Conservation (phyloP, 768 basidiomycete genomes). For the Tylopilus felleus region DNA sequence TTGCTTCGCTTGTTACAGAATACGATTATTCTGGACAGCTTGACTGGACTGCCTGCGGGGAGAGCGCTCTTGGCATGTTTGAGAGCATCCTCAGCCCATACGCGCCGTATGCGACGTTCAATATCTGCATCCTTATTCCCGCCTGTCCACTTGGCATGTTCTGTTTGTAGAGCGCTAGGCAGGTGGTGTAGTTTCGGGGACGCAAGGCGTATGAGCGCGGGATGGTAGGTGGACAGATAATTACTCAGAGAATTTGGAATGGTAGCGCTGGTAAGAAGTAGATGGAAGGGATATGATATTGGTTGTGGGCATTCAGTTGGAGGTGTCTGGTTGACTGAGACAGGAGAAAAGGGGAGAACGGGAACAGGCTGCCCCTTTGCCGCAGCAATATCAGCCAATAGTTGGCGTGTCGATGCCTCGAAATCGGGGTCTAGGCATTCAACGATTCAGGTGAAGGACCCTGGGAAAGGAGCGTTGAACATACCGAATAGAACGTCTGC, state of each 20-base stretch:
- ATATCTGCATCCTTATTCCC: slow-evolving; percentile 82
- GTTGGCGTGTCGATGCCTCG: slow-evolving; percentile 61
- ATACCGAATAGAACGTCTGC: slow-evolving; percentile 87
- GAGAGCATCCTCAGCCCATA: slow-evolving; percentile 69
- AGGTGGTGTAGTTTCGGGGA: slow-evolving; percentile 80
- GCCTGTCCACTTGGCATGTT: slow-evolving; percentile 73
- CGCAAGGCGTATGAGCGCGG: slow-evolving; percentile 63
- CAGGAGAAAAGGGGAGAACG: slow-evolving; percentile 15
- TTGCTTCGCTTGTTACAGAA: slow-evolving; percentile 79
- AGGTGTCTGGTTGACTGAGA: slow-evolving; percentile 12
- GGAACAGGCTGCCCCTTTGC: slow-evolving; percentile 43
- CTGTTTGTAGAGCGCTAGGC: slow-evolving; percentile 63
- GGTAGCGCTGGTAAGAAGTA: slow-evolving; percentile 82
- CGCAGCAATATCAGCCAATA: slow-evolving; percentile 67
- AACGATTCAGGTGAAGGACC: neutral
- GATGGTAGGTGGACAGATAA: slow-evolving; percentile 63
- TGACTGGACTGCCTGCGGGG: slow-evolving; percentile 18
- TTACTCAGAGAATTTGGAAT: slow-evolving; percentile 72
- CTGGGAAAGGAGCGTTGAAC: slow-evolving; percentile 14
- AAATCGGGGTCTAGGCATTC: slow-evolving; percentile 70
- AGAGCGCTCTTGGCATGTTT: slow-evolving; percentile 25
- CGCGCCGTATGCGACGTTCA: slow-evolving; percentile 63
- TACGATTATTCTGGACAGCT: slow-evolving; percentile 67
- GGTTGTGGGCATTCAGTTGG: slow-evolving; percentile 10
- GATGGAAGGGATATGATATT: slow-evolving; percentile 67